A percentile compares a stretch with the other conserved stretches of the same genome.
phyloP scores from a whole-genome alignment of 495 filamentous ascomycete genomes.

The Talaromyces ruber region DNA sequence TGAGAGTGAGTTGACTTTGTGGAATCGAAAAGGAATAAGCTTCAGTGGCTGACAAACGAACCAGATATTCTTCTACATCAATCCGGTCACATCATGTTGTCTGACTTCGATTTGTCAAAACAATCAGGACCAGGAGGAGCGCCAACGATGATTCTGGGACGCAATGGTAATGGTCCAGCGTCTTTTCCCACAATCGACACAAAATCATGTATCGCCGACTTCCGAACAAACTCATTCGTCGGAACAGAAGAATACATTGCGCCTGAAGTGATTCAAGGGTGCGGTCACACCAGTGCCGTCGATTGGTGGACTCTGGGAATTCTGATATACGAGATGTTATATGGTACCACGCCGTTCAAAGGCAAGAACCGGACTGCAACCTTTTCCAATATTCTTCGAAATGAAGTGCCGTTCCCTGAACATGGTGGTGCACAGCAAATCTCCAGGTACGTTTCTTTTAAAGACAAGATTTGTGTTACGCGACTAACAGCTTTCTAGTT shows the following conservation, averaged over 20 bases:
- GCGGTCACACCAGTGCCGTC: slow-evolving; percentile 94
- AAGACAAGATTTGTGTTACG: slow-evolving; percentile 2
- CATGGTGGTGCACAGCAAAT: slow-evolving; percentile 74
- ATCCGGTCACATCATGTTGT: slow-evolving; percentile 98
- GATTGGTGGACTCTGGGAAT: slow-evolving; percentile 99
- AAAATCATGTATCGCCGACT: slow-evolving; percentile 96
- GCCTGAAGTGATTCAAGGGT: slow-evolving; percentile 96
- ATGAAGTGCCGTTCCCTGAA: slow-evolving; percentile 93
- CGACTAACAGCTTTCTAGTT: slow-evolving; percentile 36
- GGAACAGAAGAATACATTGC: slow-evolving; percentile 99
- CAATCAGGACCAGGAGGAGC: slow-evolving; percentile 94
- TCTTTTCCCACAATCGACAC: slow-evolving; percentile 93
- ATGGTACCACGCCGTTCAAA: slow-evolving; percentile 97
- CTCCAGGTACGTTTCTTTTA: slow-evolving; percentile 63
- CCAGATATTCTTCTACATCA: slow-evolving; percentile 95
- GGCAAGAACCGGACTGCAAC: slow-evolving; percentile 98
- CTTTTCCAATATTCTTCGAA: slow-evolving; percentile 92
- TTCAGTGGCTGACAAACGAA: background rate
- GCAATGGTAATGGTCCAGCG: slow-evolving; percentile 69
- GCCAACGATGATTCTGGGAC: slow-evolving; percentile 92
- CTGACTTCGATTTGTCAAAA: slow-evolving; percentile 96
- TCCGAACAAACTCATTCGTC: slow-evolving; percentile 96
- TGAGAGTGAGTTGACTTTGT: slow-evolving; percentile 61
- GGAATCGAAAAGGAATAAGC: background rate
- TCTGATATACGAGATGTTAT: slow-evolving; percentile 98